These are phyloP conservation scores for Phanerodontia chrysosporium DNA, from an alignment of 768 basidiomycete species.

Conservation along the genomic window DNA sequence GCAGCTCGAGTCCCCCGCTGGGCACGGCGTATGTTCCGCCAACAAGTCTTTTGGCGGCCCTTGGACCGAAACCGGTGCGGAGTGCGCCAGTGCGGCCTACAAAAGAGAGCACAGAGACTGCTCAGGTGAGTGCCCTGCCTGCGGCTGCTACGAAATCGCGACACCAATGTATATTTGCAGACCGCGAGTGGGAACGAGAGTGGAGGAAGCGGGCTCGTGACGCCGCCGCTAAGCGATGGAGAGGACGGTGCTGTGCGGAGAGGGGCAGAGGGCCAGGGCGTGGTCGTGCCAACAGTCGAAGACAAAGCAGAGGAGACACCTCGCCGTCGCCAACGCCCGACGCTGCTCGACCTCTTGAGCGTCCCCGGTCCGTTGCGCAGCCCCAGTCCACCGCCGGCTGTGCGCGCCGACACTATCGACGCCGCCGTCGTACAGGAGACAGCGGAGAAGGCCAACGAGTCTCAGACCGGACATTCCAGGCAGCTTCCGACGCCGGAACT, in stretches of 20 bases:
- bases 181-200: no score
- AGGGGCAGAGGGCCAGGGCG: no score
- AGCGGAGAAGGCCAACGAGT: neutral
- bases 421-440: neutral
- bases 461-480: neutral
- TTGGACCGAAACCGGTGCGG: neutral
- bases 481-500: neutral
- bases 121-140: no score
- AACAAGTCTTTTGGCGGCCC: neutral
- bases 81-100: neutral
- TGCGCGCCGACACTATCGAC: neutral
- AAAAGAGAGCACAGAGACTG: no score
- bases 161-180: no score
- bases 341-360: constrained; percentile 6
- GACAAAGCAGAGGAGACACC: neutral
- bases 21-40: neutral
- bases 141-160: no score
- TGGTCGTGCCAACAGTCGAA: neutral
- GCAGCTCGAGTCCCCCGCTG: neutral
- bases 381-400: neutral
- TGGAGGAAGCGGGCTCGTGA: neutral
- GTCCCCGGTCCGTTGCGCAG: neutral
- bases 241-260: neutral
- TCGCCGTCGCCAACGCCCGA: neutral
- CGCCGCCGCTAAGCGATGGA: neutral